Base-by-base conservation (phyloP, 1,139 yeast genomes). In the Pneumocystis sp. region DNA sequence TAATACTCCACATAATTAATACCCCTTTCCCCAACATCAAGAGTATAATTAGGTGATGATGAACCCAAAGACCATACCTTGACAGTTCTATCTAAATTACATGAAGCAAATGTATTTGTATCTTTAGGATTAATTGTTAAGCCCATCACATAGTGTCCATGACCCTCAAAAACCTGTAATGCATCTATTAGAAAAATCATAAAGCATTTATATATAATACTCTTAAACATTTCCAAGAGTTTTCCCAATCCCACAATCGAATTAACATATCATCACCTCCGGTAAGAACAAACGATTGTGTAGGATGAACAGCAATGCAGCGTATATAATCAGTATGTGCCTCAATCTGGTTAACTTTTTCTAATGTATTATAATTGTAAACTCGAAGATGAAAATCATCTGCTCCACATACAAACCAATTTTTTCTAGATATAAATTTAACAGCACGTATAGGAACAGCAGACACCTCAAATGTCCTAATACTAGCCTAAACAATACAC, bases 321-420 rank as follows among this genome's bases (percentile, higher is more conserved):
- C 98, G 85, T 73, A 93, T 88, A 76, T 93, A 95, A 76, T 95
- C 98, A 6, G 96, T 96, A 74, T 93, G 98, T 5, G 97, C 98
- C 78, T 95, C 98, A 74, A 91, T 93, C 77, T 91, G 97, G 62
- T 88, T 82, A 68, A 95, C 83, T 76, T 89, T 90, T 76, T 93
- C 98, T 65, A 96, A 93, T 42, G 98, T 93, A 76, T 90, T 89
- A 79, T 89, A 90, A 76, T 93, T 93, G 80, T 85, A 93, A 34
- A 93, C 95, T 73, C 98, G 84, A 67, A 93, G 80, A 75, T 87
- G 93, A 81, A 87, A 91, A 77, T 93, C 99, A 75, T 93, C 99
- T 65, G 96, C 84, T 59, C 98, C 98, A 60, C 91, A 93, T 68
- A 91, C 87, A 73, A 95, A 85, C 98, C 98, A 95, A 78, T 90